Evolutionary conservation across 2,329 filamentous ascomycete species (phyloP), one percentile per base, ranked within the genome.

Genomic region (Colletotrichum liaoningense): DNA sequence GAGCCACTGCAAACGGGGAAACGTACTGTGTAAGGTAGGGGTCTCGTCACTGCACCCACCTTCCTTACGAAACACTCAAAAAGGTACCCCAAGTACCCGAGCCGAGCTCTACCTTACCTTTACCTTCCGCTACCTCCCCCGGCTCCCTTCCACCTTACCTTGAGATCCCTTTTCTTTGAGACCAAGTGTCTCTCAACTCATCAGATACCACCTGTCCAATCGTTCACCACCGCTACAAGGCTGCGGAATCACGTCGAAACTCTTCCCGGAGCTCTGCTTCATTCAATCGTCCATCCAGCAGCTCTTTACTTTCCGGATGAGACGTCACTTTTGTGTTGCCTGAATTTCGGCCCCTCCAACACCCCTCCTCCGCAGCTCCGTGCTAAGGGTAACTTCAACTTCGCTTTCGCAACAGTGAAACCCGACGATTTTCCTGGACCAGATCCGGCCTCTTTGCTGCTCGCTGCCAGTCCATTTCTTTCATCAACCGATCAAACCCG

Each of bases 361-460:
- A 52, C 71, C 71, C 71, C 71, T 73, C 71, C 60, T 66, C 55
- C 59, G 16, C 30, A 72, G 65, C 56, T 73, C 71, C 62, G 71
- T 33, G n/a, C 55, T 56, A 55, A 52, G 55, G 35, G 38, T 66
- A 62, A 68, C 70, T 60, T 60, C n/a, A 7, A 54, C 55, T 60
- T 73, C 55, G 71, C 71, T 56, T 73, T 73, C 67, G 67, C 62
- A 71, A 73, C 35, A 56, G 60, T 70, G 59, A 73, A 70, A 72
- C 58, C 59, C 33, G 26, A 56, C 60, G 55, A 33, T 66, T 56
- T 26, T 42, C 26, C 46, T 24, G 30, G 42, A 22, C 19, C 62
- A 38, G 49, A 30, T 26, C 35, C 33, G 30, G n/a, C 28, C 54
- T 38, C 30, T 14, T 28, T 22, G 22, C 28, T 24, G 26, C 62